Evolutionary conservation across 495 filamentous ascomycete species (phyloP).

Genomic region (Penicillium subrubescens): DNA sequence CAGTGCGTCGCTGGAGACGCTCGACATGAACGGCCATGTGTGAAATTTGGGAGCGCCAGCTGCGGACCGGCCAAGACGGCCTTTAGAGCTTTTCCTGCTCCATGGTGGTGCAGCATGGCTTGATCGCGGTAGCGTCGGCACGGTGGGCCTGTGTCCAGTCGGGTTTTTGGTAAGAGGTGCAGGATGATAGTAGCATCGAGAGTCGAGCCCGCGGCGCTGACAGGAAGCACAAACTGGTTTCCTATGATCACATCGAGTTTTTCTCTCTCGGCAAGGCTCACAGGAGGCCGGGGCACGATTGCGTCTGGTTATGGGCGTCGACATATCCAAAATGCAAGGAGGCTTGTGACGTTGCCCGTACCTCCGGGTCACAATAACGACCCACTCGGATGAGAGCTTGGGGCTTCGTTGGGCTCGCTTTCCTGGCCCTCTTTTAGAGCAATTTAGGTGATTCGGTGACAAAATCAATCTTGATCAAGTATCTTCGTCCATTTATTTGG

Average conservation of each 20-base stretch:
- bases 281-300: slow-evolving; percentile 25
- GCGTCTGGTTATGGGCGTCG: slow-evolving; percentile 14
- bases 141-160: slow-evolving; percentile 2
- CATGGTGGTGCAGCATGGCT: slow-evolving; percentile 11
- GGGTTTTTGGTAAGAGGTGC: slow-evolving; percentile 20
- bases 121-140: slow-evolving; percentile 6
- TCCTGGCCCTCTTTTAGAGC: neutral
- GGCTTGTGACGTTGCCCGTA: neutral
- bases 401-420: neutral
- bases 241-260: slow-evolving; percentile 22
- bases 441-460: neutral
- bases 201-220: slow-evolving; percentile 16
- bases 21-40: slow-evolving; percentile 25
- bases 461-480: neutral
- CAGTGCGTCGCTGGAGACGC: slow-evolving; percentile 2
- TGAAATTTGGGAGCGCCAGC: slow-evolving; percentile 21
- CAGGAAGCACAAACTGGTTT: slow-evolving; percentile 25
- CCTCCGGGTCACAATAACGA: neutral
- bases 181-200: slow-evolving; percentile 25
- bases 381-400: neutral
- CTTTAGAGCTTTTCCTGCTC: neutral
- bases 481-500: neutral
- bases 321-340: slow-evolving; percentile 12
- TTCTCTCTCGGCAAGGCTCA: slow-evolving; percentile 22
- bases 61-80: slow-evolving; percentile 2